Evolutionary conservation across 495 filamentous ascomycete genomes (phyloP).

Genomic region (Neurospora sp.): DNA sequence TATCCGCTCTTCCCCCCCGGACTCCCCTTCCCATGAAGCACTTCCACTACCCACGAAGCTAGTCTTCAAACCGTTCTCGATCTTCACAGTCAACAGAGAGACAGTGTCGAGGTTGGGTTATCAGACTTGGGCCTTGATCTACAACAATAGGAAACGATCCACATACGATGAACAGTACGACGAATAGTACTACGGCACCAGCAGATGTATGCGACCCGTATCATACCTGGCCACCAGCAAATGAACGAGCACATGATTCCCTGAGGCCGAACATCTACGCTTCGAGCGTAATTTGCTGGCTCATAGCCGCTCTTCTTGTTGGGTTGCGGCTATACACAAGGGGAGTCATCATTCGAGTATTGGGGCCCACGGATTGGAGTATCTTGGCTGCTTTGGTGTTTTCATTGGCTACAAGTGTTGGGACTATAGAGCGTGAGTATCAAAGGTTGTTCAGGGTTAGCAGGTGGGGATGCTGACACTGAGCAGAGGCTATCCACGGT

Average conservation of each 20-base stretch:
- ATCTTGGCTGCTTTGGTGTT: conserved; percentile 22
- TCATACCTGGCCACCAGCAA: neutral
- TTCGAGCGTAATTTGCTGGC: conserved; percentile 12
- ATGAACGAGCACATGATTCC: conserved; percentile 17
- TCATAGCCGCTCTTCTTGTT: conserved; percentile 19
- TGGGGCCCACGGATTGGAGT: conserved; percentile 21
- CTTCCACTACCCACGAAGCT: neutral
- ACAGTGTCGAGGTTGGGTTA: neutral
- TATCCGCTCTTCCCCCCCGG: neutral
- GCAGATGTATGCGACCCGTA: neutral
- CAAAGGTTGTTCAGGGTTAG: neutral
- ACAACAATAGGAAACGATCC: neutral
- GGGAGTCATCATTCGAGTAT: conserved; percentile 12
- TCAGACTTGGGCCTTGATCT: neutral
- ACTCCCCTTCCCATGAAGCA: neutral
- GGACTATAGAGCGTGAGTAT: conserved; percentile 17
- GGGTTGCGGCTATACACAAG: conserved; percentile 22
- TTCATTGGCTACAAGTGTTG: conserved; percentile 12
- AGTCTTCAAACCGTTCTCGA: neutral
- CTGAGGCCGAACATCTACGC: conserved; percentile 15
- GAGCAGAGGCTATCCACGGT: conserved; percentile 15
- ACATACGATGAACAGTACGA: neutral
- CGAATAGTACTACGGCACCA: neutral
- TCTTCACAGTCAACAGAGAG: neutral
- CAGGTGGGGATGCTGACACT: neutral